Conservation (phyloP, 805 yeast genomes). For the Metschnikowia vanudenii region DNA sequence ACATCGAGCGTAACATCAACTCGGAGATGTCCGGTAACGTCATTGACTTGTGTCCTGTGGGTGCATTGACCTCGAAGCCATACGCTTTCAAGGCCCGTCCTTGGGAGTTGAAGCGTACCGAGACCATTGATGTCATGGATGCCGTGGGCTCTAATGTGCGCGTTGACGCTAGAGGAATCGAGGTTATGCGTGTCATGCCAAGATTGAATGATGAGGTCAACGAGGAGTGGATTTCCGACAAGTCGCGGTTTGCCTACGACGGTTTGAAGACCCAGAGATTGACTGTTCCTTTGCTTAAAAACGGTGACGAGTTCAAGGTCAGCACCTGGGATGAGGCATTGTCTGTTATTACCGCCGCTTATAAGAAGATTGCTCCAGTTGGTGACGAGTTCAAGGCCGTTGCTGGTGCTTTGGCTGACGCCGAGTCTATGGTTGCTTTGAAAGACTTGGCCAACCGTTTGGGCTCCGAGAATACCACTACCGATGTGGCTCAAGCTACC, state of each 20-base stretch:
- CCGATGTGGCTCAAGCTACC: conserved; percentile 62
- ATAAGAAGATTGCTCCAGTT: conserved; percentile 51
- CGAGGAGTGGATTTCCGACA: conserved; percentile 91
- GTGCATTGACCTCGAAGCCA: conserved; percentile 87
- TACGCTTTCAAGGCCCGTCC: conserved; percentile 92
- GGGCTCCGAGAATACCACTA: conserved; percentile 77
- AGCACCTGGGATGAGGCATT: conserved; percentile 90
- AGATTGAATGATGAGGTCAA: conserved; percentile 82
- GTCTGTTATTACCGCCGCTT: conserved; percentile 63
- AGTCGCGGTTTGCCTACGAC: conserved; percentile 81
- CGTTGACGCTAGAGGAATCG: conserved; percentile 83
- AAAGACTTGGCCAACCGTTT: conserved; percentile 75
- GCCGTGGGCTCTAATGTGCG: conserved; percentile 80
- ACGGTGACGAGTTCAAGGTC: conserved; percentile 64
- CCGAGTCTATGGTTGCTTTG: conserved; percentile 76
- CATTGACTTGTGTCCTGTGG: conserved; percentile 87
- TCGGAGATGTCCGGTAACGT: conserved; percentile 85
- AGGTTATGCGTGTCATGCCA: conserved; percentile 84
- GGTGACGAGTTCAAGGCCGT: conserved; percentile 77
- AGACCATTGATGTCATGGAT: conserved; percentile 80
- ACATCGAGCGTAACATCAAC: conserved; percentile 79
- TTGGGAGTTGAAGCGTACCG: conserved; percentile 90
- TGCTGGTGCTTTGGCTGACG: conserved; percentile 80
- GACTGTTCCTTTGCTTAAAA: conserved; percentile 74
- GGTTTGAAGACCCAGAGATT: conserved; percentile 84